These are phyloP conservation scores for Penicillium diatomitis DNA, from an alignment of 495 filamentous ascomycete species.

Conservation along the genomic window DNA sequence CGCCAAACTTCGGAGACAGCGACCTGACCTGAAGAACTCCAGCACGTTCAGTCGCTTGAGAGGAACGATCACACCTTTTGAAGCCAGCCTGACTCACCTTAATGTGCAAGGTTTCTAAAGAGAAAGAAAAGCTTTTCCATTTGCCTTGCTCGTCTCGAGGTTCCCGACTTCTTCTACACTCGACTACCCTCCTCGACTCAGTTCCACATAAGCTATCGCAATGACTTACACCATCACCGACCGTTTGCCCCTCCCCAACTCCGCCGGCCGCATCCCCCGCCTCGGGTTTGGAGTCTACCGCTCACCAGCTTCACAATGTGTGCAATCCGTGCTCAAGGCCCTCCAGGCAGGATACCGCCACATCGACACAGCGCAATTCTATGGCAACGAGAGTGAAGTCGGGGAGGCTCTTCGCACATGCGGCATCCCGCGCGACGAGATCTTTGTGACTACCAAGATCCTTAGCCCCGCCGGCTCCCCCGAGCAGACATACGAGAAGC, in stretches of 20 bases:
- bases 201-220: neutral
- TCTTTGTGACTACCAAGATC: constrained; percentile 65
- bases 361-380: constrained; percentile 67
- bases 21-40: too few relatives aligned
- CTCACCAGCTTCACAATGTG: constrained; percentile 41
- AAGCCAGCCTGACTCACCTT: too few relatives aligned
- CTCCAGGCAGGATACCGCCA: constrained; percentile 57
- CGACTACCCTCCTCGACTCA: constrained; percentile 8
- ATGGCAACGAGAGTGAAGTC: constrained; percentile 58
- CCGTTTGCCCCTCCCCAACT: constrained; percentile 46
- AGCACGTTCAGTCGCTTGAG: too few relatives aligned
- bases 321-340: constrained; percentile 50
- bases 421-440: constrained; percentile 42
- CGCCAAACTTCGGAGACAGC: too few relatives aligned
- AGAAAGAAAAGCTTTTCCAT: too few relatives aligned
- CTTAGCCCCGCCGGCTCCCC: constrained; percentile 43
- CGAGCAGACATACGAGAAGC: constrained; percentile 49
- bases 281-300: constrained; percentile 73
- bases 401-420: constrained; percentile 51
- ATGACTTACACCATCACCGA: constrained; percentile 42
- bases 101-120: too few relatives aligned
- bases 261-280: constrained; percentile 45
- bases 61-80: too few relatives aligned
- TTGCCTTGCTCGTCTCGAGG: neutral
- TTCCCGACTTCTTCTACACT: neutral